Base-by-base conservation (phyloP, 1,284 basidiomycete genomes). In the Inonotus obliquus region DNA sequence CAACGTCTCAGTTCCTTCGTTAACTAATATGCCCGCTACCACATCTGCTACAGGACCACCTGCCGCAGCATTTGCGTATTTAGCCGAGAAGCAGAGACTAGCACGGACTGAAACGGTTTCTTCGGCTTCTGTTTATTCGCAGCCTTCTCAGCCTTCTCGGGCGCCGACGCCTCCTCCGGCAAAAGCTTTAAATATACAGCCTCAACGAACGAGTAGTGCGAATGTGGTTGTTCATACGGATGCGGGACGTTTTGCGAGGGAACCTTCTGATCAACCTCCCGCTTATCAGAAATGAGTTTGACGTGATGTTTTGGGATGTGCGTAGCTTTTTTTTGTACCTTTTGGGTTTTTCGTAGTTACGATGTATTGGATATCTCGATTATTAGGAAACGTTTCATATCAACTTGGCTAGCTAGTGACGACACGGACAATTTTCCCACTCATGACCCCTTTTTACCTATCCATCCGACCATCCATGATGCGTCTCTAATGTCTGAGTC, bases 181-280 rank as follows among this genome's bases (percentile, higher is more conserved):
- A 17, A 44, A 44, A 4, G 41, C 41, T 6, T 44, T 44, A 17
- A 44, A 44, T 21, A n/a, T 44, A 17, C 17, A 41, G 7, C 35
- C 29, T 29, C 41, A 21, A 37, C 61, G 45, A 51, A 29, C 55
- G 41, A 49, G 4, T 17, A 45, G 23, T 49, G 1, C 48, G n/a
- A 49, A 39, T 35, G 57, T 63, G n/a, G 44, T 63, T 27, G 57
- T 63, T 13, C 61, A 63, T 14, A 57, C 44, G n/a, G 60, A 61
- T 51, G 60, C 54, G n/a, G 60, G 60, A 29, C 27, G 60, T 37
- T 54, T 57, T n/a, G 35, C 27, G 44, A 44, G n/a, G 41, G 41
- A 44, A 21, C 25, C 25, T 17, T 35, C 39, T 23, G 54, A 51
- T 11, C 44, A 56, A 29, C 60, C 60, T 14, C 60, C 60, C 19